These are phyloP conservation scores for Pestalotiopsis sp. DNA, from an alignment of 2,329 filamentous ascomycete genomes.

Conservation along the genomic window DNA sequence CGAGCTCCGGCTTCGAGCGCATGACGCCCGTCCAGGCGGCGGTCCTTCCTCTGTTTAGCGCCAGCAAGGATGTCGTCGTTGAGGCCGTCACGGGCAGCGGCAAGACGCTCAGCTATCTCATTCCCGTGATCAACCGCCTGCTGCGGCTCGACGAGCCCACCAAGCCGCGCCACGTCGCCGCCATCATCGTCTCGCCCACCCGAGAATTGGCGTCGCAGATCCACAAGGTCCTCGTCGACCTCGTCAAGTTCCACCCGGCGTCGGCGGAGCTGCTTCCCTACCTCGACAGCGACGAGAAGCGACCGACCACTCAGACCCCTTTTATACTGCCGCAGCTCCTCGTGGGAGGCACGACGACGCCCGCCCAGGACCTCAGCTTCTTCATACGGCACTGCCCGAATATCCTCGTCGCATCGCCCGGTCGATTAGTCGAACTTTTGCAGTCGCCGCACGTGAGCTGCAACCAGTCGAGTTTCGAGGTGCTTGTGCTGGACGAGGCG, in stretches of 20 bases:
- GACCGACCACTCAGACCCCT: conserved; percentile 45
- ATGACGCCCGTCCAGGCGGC: conserved; percentile 97
- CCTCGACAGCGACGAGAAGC: conserved; percentile 60
- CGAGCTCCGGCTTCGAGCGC: conserved; percentile 80
- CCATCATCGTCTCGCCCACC: conserved; percentile 90
- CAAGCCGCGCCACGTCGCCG: conserved; percentile 87
- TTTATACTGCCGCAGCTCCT: conserved; percentile 85
- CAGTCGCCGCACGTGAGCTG: conserved; percentile 86
- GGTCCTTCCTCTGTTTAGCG: conserved; percentile 46
- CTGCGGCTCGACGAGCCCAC: conserved; percentile 79
- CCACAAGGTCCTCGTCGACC: conserved; percentile 73
- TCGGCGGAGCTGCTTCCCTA: conserved; percentile 69
- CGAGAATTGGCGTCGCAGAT: conserved; percentile 93
- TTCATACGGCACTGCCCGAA: conserved; percentile 88
- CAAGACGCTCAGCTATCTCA: conserved; percentile 76
- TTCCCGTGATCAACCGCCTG: conserved; percentile 82
- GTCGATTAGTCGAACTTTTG: conserved; percentile 84
- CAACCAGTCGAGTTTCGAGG: conserved; percentile 86
- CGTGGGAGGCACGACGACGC: conserved; percentile 77
- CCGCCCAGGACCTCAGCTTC: conserved; percentile 82
- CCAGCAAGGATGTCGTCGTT: conserved; percentile 90
- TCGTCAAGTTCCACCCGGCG: conserved; percentile 81
- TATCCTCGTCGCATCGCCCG: conserved; percentile 86
- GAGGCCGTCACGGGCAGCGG: conserved; percentile 46
- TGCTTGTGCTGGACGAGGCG: conserved; percentile 91